Evolutionary conservation across 306 rosid genomes (phyloP).

Genomic region (Morella rubra): DNA sequence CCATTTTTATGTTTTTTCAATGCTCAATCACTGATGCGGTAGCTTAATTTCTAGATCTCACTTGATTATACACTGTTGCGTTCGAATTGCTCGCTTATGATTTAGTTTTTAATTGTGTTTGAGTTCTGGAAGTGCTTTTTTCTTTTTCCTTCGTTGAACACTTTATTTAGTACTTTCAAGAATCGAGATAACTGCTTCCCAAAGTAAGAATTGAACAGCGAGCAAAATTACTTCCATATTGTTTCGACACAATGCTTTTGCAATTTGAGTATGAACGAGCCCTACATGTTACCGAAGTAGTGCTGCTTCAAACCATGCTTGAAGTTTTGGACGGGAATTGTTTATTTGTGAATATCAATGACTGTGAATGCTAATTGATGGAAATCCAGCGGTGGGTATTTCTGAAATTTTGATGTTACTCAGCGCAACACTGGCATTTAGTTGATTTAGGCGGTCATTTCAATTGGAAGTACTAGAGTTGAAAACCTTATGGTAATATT

Average conservation of each 20-base stretch:
- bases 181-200: not conserved
- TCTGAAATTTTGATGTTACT: not conserved
- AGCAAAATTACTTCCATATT: not conserved
- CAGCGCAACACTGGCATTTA: not conserved
- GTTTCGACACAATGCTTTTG: not conserved
- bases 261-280: not conserved
- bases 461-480: not conserved
- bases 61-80: not conserved
- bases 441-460: not conserved
- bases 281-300: not conserved
- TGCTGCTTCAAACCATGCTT: not conserved
- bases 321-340: not conserved
- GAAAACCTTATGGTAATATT: not conserved
- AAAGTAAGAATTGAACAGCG: not conserved
- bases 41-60: conserved; percentile 1
- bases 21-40: not conserved
- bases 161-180: not conserved
- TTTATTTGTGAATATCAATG: not conserved
- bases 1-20: conserved; percentile 3
- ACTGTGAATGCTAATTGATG: not conserved
- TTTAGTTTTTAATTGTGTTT: not conserved
- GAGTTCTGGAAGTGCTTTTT: not conserved
- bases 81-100: not conserved
- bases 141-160: not conserved
- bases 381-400: not conserved